A percentile compares a stretch with the other conserved stretches of the same genome.
These are phyloP conservation scores for Fusarium protoensiforme DNA, from an alignment of 2,329 filamentous ascomycete genomes.

Conservation along the genomic window DNA sequence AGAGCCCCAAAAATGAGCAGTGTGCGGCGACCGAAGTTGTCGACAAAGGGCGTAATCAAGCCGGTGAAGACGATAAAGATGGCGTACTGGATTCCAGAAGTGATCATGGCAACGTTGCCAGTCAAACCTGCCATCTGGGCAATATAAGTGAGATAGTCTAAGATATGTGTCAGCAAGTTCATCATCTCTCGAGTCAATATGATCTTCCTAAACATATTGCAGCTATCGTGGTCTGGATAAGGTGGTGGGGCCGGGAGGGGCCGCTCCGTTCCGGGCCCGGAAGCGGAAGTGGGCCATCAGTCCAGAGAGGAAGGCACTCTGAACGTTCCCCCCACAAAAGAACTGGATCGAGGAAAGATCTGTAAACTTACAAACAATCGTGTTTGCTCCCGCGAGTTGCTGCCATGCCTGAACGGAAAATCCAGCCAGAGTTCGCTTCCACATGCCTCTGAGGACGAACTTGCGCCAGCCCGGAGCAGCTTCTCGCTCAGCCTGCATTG, in stretches of 20 bases:
- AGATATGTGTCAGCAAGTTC: not conserved
- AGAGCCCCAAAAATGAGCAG: not conserved
- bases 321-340: not conserved
- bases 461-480: not conserved
- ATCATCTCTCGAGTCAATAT: not conserved
- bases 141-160: constrained; percentile 7
- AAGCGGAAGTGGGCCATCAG: not conserved
- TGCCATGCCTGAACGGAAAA: not conserved
- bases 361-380: not conserved
- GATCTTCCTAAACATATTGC: not conserved
- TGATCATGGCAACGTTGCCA: not conserved
- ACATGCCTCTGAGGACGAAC: not conserved
- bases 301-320: not conserved
- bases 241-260: not conserved
- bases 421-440: not conserved
- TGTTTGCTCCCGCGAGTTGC: not conserved
- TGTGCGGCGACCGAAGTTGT: not conserved
- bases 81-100: constrained; percentile 1
- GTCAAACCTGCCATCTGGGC: constrained; percentile 5
- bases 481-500: not conserved
- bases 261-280: not conserved
- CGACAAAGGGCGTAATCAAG: not conserved
- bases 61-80: not conserved
- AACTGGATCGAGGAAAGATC: not conserved
- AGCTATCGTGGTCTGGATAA: not conserved